Evolutionary conservation across 495 filamentous ascomycete genomes (phyloP).

Genomic region (Lichenothelia convexa): DNA sequence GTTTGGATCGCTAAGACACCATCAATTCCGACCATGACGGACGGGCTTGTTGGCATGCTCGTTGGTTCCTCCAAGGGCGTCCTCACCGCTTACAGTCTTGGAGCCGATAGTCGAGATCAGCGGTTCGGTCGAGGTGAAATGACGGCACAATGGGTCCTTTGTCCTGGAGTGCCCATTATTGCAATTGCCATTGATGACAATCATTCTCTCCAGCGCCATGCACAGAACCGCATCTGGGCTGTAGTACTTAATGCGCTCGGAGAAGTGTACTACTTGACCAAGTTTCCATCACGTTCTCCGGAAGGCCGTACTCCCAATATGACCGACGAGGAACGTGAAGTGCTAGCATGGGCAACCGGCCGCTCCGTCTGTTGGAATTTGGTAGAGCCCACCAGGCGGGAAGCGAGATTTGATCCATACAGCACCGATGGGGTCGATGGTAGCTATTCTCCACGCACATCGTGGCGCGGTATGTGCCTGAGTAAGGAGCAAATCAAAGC

Average conservation of each 20-base stretch:
- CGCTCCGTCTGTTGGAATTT: constrained; percentile 64
- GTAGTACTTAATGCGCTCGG: constrained; percentile 79
- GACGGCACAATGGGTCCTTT: constrained; percentile 72
- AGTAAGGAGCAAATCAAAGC: constrained; percentile 47
- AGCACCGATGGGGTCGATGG: constrained; percentile 37
- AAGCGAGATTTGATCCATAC: constrained; percentile 52
- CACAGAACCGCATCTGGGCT: constrained; percentile 61
- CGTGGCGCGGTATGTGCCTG: constrained; percentile 53
- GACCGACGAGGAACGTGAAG: constrained; percentile 32
- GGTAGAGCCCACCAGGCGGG: constrained; percentile 55
- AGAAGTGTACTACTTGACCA: constrained; percentile 69
- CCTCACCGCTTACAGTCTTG: constrained; percentile 66
- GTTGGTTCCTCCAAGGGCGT: constrained; percentile 72
- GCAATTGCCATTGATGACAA: constrained; percentile 69
- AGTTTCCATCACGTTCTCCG: constrained; percentile 34
- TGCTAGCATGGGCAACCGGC: constrained; percentile 60
- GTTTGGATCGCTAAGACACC: constrained; percentile 87
- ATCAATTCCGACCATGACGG: constrained; percentile 47
- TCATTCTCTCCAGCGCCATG: constrained; percentile 48
- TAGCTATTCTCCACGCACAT: constrained; percentile 49
- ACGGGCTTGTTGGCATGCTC: constrained; percentile 65
- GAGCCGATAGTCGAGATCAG: constrained; percentile 39
- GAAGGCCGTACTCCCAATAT: constrained; percentile 16
- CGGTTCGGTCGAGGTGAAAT: constrained; percentile 55
- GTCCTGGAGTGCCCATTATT: constrained; percentile 84